Base-by-base conservation (phyloP, 1,139 yeast genomes). In the Williopsis jadinii region DNA sequence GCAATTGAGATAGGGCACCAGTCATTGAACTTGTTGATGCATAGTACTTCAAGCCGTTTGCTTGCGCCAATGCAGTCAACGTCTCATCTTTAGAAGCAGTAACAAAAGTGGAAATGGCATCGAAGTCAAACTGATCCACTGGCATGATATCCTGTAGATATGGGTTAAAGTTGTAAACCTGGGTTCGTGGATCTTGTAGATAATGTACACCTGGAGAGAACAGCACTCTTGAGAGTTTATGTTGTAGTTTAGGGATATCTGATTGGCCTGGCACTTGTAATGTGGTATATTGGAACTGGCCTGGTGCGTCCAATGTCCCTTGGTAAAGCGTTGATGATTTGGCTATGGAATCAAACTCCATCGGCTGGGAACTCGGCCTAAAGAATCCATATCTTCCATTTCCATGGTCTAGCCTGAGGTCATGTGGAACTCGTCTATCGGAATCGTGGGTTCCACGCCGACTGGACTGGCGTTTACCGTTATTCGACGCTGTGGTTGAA, bases 1-100 rank as follows among this genome's bases (percentile, higher is more conserved):
- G 96, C 48, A 90, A 68, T 43, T 88, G 95, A 11, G 80, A 70
- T 40, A 92, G 68, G 1, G 82, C 64, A 0, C 81, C 71, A 0
- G 97, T 88, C 84, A 92, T 73, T 3, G 96, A 84, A 19, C 95
- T 84, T 0, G 97, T 88, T 0, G 97, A 87, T 2, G 95, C 84
- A 47, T 76, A 77, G 57, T 71, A 90, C 43, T 67, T 70, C 26
- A 68, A 63, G 13, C 62, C 55, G 24, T 63, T 44, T 8, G 59
- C 48, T 10, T 51, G 52, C 0, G 95, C 80, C 12, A 83, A 60
- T 9, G 64, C 46, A 1, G 75, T 56, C 39, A 90, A 64, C 1
- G 56, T 59, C 10, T 59, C 49, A 61, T 88, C 95, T 53, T 77
- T 75, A 2, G 86, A 76, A 0, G 95, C 82, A 0, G 87, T 74